These are phyloP conservation scores for Graphilbum ipis-grandicollis DNA, from an alignment of 2,329 filamentous ascomycete species.

Conservation along the genomic window DNA sequence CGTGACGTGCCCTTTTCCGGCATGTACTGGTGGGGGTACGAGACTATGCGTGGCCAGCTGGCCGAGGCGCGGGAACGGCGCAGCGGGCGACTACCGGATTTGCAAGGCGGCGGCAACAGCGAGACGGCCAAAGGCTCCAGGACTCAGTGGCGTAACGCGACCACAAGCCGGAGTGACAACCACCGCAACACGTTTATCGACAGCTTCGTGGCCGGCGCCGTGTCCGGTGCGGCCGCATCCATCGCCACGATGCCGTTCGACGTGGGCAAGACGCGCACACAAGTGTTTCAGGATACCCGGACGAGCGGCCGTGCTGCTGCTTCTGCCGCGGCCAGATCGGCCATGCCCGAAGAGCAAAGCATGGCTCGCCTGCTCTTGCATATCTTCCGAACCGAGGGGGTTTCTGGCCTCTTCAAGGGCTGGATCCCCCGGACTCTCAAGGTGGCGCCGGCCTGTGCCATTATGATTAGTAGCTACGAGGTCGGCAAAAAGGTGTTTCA, in stretches of 20 bases:
- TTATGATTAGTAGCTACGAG: constrained; percentile 98
- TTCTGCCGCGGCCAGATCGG: constrained; percentile 18
- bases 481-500: constrained; percentile 80
- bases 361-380: constrained; percentile 79
- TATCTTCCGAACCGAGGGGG: constrained; percentile 75
- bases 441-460: constrained; percentile 89
- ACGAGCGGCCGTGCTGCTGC: constrained; percentile 6
- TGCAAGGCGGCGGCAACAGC: neutral
- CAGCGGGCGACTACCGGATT: constrained; percentile 20
- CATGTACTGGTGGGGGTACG: constrained; percentile 97
- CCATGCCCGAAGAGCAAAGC: constrained; percentile 56
- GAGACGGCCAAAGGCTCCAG: too few relatives aligned
- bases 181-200: constrained; percentile 67
- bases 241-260: constrained; percentile 90
- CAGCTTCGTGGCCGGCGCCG: constrained; percentile 73
- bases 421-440: constrained; percentile 88
- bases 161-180: constrained; percentile 18
- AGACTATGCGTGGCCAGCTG: constrained; percentile 56
- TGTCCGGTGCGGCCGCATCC: constrained; percentile 70
- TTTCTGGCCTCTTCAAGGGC: constrained; percentile 68
- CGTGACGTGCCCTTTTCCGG: constrained; percentile 93
- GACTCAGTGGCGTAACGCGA: too few relatives aligned
- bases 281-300: constrained; percentile 51
- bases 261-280: constrained; percentile 89
- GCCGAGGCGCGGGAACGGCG: constrained; percentile 47